Conservation (phyloP, 106 monocot species). For the Dioscorea zingiberensis region DNA sequence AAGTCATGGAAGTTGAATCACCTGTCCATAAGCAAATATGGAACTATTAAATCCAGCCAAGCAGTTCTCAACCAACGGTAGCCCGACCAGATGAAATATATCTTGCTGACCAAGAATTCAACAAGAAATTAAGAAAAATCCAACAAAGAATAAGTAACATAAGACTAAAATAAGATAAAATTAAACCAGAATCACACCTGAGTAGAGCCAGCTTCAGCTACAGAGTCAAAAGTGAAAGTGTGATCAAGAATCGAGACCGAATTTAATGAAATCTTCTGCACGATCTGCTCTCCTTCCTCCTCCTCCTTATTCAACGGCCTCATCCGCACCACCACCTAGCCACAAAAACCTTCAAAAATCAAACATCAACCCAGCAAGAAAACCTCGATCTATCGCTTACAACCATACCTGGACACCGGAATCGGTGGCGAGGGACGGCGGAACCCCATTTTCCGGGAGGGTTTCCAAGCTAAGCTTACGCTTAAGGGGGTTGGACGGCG, state of each 20-base stretch:
- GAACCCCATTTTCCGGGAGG: slow-evolving; percentile 12
- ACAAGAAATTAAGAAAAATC: too few relatives aligned
- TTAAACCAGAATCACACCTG: slow-evolving; percentile 35
- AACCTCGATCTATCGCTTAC: neutral
- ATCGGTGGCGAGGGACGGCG: slow-evolving; percentile 26
- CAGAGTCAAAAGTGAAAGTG: slow-evolving; percentile 85
- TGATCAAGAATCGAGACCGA: slow-evolving; percentile 73
- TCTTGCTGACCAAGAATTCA: slow-evolving; percentile 49
- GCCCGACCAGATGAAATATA: slow-evolving; percentile 76
- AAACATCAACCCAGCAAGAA: neutral
- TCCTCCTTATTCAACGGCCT: slow-evolving; percentile 59
- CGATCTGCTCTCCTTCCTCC: slow-evolving; percentile 57
- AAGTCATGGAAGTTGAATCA: slow-evolving; percentile 8
- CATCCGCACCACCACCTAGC: slow-evolving; percentile 79
- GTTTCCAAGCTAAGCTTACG: slow-evolving; percentile 60
- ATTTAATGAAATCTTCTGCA: slow-evolving; percentile 52
- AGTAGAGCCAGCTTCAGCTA: slow-evolving; percentile 60
- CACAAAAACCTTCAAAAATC: neutral
- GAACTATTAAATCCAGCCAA: slow-evolving; percentile 96
- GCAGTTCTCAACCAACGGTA: slow-evolving; percentile 96
- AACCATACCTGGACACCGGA: slow-evolving; percentile 69
- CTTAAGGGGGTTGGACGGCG: slow-evolving; percentile 46
- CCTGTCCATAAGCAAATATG: slow-evolving; percentile 99
- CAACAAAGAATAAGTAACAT: too few relatives aligned
- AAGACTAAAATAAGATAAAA: neutral